Percentiles rank a stretch among this genome's conserved stretches.
phyloP scores from a whole-genome alignment of 2,329 filamentous ascomycete genomes.

The Beauveria rudraprayagi region DNA sequence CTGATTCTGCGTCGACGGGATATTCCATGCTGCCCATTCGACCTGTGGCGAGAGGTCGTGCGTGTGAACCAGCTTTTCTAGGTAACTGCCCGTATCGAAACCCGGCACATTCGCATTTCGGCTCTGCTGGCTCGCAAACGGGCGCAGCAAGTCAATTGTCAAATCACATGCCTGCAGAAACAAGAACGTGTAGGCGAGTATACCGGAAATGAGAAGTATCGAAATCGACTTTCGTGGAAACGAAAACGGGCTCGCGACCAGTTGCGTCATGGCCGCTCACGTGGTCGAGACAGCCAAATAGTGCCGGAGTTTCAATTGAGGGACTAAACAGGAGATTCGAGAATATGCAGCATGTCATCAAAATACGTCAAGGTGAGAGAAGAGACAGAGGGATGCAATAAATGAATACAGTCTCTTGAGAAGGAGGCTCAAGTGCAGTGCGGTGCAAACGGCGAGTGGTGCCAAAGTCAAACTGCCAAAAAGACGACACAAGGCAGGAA shows the following conservation, averaged over 20 bases:
- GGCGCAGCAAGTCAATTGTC: neutral
- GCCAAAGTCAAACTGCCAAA: neutral
- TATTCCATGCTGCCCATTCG: slow-evolving; percentile 7
- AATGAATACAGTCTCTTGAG: neutral
- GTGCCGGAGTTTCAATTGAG: neutral
- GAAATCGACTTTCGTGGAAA: neutral
- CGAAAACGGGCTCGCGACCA: neutral
- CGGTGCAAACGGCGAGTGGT: neutral
- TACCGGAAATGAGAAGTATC: neutral
- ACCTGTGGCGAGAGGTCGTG: neutral
- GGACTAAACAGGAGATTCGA: neutral
- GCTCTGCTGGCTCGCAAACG: neutral
- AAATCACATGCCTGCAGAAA: neutral
- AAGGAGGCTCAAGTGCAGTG: neutral
- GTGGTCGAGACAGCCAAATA: neutral
- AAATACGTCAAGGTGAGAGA: neutral
- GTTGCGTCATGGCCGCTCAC: neutral
- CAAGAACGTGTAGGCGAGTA: neutral
- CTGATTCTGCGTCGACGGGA: neutral
- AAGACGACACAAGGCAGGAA: neutral
- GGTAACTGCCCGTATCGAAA: neutral
- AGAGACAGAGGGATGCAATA: neutral
- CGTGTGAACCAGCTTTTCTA: neutral
- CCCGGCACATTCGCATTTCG: neutral
- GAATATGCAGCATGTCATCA: neutral